Evolutionary conservation across 768 basidiomycete genomes (phyloP), one percentile per base, ranked within the genome.

Genomic region (Mycena chlorophos): DNA sequence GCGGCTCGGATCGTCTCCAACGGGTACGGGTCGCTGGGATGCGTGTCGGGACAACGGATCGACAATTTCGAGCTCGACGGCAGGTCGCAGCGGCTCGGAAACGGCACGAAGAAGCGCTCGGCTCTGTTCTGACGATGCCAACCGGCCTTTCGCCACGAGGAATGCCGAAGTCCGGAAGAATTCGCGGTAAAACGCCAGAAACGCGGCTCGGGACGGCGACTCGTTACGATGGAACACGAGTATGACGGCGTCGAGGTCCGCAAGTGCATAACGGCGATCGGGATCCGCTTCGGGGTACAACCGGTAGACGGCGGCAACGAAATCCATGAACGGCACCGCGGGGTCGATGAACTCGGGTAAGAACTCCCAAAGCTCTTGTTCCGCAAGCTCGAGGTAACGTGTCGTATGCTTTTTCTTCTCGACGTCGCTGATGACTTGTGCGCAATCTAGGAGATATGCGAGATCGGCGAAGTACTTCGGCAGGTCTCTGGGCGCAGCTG

Each of bases 241-340:
- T 28, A 69, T 60, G 12, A 69, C 51, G 3, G 45, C 30, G 25
- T 68, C 58, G n/a, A 71, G 56, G 40, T 71, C 65, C 2, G 62
- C 46, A 1, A 64, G 17, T 3, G 59, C 52, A 43, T 61, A 71
- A 10, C 60, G 54, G 3, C 50, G 51, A 1, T 56, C 43, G 1
- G 39, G 28, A 19, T 61, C 60, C n/a, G 60, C 49, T 37, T 49
- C 63, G 14, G 65, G 63, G 38, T 69, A 70, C 14, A 64, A 48
- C 2, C 54, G 50, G 29, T 60, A 51, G 2, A 69, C 58, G 0
- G 59, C 62, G 2, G 55, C 39, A 22, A 60, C 66, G 59, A 69
- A 67, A 2, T 63, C 58, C 2, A 56, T 51, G 39, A 58, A 69
- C 2, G 59, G 50, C n/a, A 39, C 20, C 5, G 43, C 46, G 12